A percentile compares a stretch with the other conserved stretches of the same genome.
Conservation (phyloP, 768 basidiomycete species). For the Antrodiella citrinella region DNA sequence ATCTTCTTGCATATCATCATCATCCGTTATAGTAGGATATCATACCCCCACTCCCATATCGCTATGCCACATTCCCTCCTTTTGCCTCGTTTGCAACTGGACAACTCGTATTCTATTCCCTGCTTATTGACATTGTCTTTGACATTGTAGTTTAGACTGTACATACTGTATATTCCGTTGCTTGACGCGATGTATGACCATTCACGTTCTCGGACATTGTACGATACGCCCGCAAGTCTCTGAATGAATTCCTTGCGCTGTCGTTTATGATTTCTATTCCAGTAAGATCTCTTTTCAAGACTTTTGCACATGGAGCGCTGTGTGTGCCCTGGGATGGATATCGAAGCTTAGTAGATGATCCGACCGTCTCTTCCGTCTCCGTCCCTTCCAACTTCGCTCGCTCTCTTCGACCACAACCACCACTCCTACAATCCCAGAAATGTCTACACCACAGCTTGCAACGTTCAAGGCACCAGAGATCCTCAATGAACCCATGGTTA, state of each 20-base stretch:
- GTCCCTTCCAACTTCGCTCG: not conserved
- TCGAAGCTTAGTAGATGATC: not conserved
- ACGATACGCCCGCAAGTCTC: too few species aligned
- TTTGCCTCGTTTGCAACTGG: not conserved
- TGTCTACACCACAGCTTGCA: constrained; percentile 72
- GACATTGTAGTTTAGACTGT: not conserved
- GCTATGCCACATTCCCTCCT: not conserved
- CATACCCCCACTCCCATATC: not conserved
- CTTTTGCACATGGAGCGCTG: not conserved
- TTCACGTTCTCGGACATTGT: too few species aligned
- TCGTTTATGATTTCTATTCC: too few species aligned
- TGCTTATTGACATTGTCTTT: not conserved
- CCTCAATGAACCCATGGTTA: constrained; percentile 92
- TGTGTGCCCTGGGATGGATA: not conserved
- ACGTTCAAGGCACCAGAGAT: constrained; percentile 78
- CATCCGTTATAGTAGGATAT: not conserved
- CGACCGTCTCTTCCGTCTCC: not conserved
- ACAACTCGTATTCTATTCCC: not conserved
- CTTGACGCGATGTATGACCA: too few species aligned
- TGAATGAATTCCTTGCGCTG: too few species aligned
- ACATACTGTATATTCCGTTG: not conserved
- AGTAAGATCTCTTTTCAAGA: too few species aligned
- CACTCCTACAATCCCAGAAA: constrained; percentile 26
- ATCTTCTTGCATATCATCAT: not conserved
- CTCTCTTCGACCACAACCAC: not conserved